Evolutionary conservation across 1,284 basidiomycete genomes (phyloP), one percentile per base, ranked within the genome.

Genomic region (Marasmius fiardii): DNA sequence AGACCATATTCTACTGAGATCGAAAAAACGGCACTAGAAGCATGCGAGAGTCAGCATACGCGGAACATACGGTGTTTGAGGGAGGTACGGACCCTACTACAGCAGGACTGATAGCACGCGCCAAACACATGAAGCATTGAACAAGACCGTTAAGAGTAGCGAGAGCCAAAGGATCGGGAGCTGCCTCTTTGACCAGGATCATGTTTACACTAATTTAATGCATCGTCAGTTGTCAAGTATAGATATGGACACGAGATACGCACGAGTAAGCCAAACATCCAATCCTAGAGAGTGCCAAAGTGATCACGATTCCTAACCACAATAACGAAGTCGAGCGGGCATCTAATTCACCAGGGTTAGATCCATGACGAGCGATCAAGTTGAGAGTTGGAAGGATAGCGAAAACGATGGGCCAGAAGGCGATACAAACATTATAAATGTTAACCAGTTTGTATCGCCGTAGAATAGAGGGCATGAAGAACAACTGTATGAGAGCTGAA

Each of bases 361-460:
- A 10, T 14, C 71, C 67, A 10, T 45, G 54, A 18, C 69, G 67
- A 1, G 76, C 76, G 50, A 79, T 62, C 47, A 71, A 34, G 54
- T 77, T 77, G 56, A 80, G 64, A 24, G 74, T 45, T n/a, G 79
- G 78, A 35, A 80, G 61, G 33, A 64, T 51, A 7, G 71, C 43
- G 62, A 75, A 79, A 0, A 71, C 61, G 34, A 68, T 68, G 3
- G 75, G 71, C 75, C 74, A 82, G 12, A 77, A 28, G 54, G 65
- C 67, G 72, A 80, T 76, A 59, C 72, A 77, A 50, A 73, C 67
- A 43, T 71, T 72, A 59, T 80, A 80, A 63, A 79, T 66, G 35
- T 60, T 66, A 20, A 71, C 71, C 44, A 71, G 71, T 35, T 76
- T 67, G 49, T 76, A 73, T 12, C 68, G 71, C 26, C 68, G 68